phyloP scores from a whole-genome alignment of 805 yeast species.

The Candida tibetensis region DNA sequence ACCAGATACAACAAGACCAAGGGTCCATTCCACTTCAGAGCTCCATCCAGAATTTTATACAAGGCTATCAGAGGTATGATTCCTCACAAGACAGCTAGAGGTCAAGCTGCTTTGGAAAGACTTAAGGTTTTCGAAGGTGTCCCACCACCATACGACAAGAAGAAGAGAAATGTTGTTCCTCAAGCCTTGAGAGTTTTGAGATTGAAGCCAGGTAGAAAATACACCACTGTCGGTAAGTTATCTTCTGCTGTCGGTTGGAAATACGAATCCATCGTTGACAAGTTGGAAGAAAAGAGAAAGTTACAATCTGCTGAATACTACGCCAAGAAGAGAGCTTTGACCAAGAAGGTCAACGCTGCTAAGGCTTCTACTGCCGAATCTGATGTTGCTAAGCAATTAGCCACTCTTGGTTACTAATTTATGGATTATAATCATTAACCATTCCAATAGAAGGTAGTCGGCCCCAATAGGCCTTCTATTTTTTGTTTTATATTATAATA shows the following conservation, averaged over 20 bases:
- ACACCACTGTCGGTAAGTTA: conserved; percentile 96
- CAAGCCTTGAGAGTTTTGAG: conserved; percentile 98
- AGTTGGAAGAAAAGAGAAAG: conserved; percentile 99
- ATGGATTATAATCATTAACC: conserved; percentile 13
- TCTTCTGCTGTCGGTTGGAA: conserved; percentile 99
- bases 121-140: conserved; percentile 99
- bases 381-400: conserved; percentile 89
- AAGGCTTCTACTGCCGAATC: conserved; percentile 83
- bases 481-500: conserved; percentile 6
- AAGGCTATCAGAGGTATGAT: conserved; percentile 99
- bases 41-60: conserved; percentile 99
- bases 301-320: conserved; percentile 98
- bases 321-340: conserved; percentile 96
- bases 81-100: conserved; percentile 99
- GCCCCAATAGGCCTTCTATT: conserved; percentile 1
- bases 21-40: conserved; percentile 99
- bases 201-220: conserved; percentile 99
- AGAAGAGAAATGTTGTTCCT: conserved; percentile 99
- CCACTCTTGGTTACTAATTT: conserved; percentile 92
- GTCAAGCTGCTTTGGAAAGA: conserved; percentile 99
- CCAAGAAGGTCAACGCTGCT: conserved; percentile 89
- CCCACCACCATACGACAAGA: conserved; percentile 99
- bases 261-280: conserved; percentile 96
- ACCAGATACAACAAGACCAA: conserved; percentile 97
- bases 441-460: background rate